These are phyloP conservation scores for Brassica balearica DNA, from an alignment of 441 rosid species.

Conservation along the genomic window DNA sequence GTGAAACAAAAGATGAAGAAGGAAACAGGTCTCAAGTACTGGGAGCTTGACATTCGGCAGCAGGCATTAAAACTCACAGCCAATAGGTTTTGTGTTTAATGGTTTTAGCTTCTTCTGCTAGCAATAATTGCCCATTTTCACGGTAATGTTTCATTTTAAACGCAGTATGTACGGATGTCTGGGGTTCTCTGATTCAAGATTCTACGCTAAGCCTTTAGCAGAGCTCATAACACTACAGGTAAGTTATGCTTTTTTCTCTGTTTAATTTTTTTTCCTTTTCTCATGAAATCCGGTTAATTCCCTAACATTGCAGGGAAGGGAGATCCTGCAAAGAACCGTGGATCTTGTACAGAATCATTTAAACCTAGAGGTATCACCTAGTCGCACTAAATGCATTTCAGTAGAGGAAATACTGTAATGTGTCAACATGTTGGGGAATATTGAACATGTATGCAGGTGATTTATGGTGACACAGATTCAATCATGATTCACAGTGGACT, in stretches of 20 bases:
- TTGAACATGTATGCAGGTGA: conserved; percentile 59
- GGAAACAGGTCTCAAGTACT: conserved; percentile 79
- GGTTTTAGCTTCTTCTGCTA: conserved; percentile 9
- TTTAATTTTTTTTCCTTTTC: neutral
- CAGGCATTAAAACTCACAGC: conserved; percentile 97
- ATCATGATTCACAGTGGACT: conserved; percentile 97
- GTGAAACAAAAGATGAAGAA: conserved; percentile 84
- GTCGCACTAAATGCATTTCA: conserved; percentile 22
- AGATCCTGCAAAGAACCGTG: conserved; percentile 91
- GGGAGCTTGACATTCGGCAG: conserved; percentile 95
- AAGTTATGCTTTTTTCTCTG: conserved; percentile 37
- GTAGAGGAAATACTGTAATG: conserved; percentile 21
- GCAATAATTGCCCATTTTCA: conserved; percentile 1
- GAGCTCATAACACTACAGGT: conserved; percentile 94
- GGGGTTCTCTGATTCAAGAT: conserved; percentile 96
- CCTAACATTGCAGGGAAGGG: conserved; percentile 78
- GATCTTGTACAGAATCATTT: conserved; percentile 93
- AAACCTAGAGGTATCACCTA: conserved; percentile 77
- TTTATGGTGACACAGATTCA: conserved; percentile 98
- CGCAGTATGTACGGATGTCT: conserved; percentile 99
- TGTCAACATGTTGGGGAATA: conserved; percentile 31
- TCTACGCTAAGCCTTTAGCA: conserved; percentile 97
- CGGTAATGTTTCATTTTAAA: conserved; percentile 15
- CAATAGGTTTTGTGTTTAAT: conserved; percentile 67
- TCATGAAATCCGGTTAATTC: conserved; percentile 5